These are phyloP conservation scores for Fusarium paranaense DNA, from an alignment of 2,329 filamentous ascomycete genomes.

Conservation along the genomic window DNA sequence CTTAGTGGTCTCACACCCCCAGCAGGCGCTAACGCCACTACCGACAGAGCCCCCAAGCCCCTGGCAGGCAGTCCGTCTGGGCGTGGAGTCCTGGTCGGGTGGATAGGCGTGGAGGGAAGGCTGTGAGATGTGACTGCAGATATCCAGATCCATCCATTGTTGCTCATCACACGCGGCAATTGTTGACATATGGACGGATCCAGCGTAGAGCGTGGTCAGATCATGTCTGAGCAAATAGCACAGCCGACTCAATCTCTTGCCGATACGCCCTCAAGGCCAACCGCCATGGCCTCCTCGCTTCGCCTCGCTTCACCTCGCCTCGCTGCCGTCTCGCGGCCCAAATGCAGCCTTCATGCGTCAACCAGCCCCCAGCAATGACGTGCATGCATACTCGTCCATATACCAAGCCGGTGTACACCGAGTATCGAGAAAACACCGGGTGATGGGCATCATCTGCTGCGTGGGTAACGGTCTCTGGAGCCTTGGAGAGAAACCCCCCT, in stretches of 20 bases:
- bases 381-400: slow-evolving; percentile 20
- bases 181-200: not conserved
- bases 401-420: slow-evolving; percentile 13
- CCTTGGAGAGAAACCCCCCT: slow-evolving; percentile 4
- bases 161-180: not conserved
- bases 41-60: slow-evolving; percentile 20
- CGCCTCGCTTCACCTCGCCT: not conserved
- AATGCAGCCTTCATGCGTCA: slow-evolving; percentile 22
- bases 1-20: slow-evolving; percentile 17
- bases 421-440: slow-evolving; percentile 7
- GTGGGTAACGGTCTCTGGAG: not conserved
- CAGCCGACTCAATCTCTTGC: not conserved
- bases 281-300: not conserved
- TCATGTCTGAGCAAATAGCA: not conserved
- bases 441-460: not conserved
- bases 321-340: slow-evolving; percentile 20
- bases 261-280: not conserved
- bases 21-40: slow-evolving; percentile 28
- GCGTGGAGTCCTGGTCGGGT: not conserved
- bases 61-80: not conserved
- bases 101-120: not conserved
- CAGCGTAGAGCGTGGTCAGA: not conserved
- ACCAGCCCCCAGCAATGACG: slow-evolving; percentile 25
- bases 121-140: not conserved
- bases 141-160: not conserved